phyloP scores from a whole-genome alignment of 257 asterid species.

The Ophiorrhiza pumila region DNA sequence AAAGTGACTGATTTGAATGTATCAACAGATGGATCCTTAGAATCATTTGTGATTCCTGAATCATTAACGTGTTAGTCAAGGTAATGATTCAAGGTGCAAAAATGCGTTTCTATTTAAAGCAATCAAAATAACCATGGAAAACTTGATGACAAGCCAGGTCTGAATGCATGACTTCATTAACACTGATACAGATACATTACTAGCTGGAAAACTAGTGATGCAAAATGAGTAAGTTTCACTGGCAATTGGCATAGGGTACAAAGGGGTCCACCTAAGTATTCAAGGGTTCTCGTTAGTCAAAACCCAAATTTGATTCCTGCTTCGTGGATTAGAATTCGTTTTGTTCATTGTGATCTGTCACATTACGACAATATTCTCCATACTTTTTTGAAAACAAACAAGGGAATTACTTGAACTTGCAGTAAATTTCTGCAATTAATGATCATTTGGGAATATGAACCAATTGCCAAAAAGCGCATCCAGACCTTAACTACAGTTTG shows the following conservation, averaged over 20 bases:
- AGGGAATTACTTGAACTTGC: neutral
- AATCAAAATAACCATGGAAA: neutral
- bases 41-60: slow-evolving; percentile 83
- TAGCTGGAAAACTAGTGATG: neutral
- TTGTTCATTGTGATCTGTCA: neutral
- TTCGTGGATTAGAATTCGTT: neutral
- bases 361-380: neutral
- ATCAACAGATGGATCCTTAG: slow-evolving; percentile 88
- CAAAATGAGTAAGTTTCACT: neutral
- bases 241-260: neutral
- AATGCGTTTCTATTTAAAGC: neutral
- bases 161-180: neutral
- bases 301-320: neutral
- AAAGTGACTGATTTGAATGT: slow-evolving; percentile 68
- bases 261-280: too few species aligned
- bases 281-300: too few species aligned
- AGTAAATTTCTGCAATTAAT: neutral
- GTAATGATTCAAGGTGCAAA: slow-evolving; percentile 9
- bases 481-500: neutral
- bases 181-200: neutral
- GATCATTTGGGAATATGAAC: neutral
- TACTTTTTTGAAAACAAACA: neutral
- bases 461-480: neutral
- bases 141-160: neutral
- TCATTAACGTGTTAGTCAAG: slow-evolving; percentile 3